Evolutionary conservation across 1,284 basidiomycete genomes (phyloP).

Genomic region (Sporisorium sorghi): DNA sequence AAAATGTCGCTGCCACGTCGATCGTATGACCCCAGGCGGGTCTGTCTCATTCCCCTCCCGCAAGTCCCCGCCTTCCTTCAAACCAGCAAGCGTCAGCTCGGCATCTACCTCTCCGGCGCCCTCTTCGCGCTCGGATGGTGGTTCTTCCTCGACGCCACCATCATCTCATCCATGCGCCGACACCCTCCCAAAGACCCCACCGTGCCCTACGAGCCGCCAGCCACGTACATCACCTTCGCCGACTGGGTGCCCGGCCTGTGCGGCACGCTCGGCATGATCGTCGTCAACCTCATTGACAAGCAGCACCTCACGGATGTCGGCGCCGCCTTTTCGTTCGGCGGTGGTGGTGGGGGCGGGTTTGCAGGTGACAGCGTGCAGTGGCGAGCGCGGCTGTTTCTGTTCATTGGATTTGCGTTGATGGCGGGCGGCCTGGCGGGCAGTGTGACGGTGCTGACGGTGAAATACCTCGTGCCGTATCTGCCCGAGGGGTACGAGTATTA

Average conservation of each 20-base stretch:
- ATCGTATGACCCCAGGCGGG: conserved; percentile 87
- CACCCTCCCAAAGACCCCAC: conserved; percentile 77
- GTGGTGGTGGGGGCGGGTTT: conserved; percentile 71
- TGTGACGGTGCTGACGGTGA: conserved; percentile 87
- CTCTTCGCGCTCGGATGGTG: conserved; percentile 93
- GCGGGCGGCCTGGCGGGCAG: conserved; percentile 94
- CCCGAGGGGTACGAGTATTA: conserved; percentile 85
- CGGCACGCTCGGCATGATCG: conserved; percentile 90
- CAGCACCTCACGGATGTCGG: conserved; percentile 78
- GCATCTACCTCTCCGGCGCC: conserved; percentile 90
- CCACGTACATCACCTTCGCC: conserved; percentile 87
- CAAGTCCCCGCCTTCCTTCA: conserved; percentile 66
- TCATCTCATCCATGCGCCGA: conserved; percentile 77
- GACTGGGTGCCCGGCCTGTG: conserved; percentile 97
- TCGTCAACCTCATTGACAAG: conserved; percentile 96
- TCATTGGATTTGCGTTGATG: conserved; percentile 96
- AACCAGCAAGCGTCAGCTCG: conserved; percentile 79
- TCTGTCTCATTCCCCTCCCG: conserved; percentile 75
- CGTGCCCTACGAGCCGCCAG: conserved; percentile 78
- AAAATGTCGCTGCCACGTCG: conserved; percentile 80
- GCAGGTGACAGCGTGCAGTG: conserved; percentile 79
- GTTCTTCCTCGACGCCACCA: conserved; percentile 93
- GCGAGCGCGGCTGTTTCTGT: conserved; percentile 88
- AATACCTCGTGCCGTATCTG: conserved; percentile 84
- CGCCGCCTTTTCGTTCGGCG: conserved; percentile 54